phyloP scores from a whole-genome alignment of 1,139 yeast genomes.

The Blastobotrys malaysiensis region DNA sequence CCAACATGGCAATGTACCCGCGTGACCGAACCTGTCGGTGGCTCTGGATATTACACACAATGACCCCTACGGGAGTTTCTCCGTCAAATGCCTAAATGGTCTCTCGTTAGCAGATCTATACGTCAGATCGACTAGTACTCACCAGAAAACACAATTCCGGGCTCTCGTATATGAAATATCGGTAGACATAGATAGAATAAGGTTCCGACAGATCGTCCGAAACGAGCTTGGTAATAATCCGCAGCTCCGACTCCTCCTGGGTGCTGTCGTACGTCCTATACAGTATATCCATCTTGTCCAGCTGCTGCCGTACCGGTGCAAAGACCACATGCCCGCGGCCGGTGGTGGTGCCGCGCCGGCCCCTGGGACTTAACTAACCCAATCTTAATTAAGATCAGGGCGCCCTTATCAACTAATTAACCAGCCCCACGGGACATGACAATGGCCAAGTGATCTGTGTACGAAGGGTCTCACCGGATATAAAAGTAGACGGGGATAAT shows the following conservation, averaged over 20 bases:
- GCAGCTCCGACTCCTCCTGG: constrained; percentile 30
- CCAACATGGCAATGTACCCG: constrained; percentile 96
- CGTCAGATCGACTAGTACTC: constrained; percentile 1
- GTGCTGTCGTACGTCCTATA: constrained; percentile 30
- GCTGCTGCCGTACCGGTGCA: too few relatives aligned
- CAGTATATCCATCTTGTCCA: constrained; percentile 16
- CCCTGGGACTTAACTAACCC: neutral
- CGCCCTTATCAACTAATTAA: neutral
- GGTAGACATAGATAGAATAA: constrained; percentile 63
- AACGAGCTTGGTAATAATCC: constrained; percentile 42
- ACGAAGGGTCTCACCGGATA: neutral
- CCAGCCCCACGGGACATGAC: neutral
- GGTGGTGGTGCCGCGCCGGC: too few relatives aligned
- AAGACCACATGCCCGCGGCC: too few relatives aligned
- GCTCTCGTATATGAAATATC: constrained; percentile 66
- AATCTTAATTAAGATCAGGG: neutral
- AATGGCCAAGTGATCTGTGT: neutral
- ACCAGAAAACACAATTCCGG: constrained; percentile 58
- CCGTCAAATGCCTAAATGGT: constrained; percentile 26
- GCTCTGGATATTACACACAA: constrained; percentile 76
- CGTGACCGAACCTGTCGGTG: constrained; percentile 64
- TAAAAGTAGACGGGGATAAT: neutral
- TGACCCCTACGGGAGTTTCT: constrained; percentile 59
- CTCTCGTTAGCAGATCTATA: neutral
- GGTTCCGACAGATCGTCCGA: constrained; percentile 65